phyloP scores from a whole-genome alignment of 257 asterid genomes.

The Solanum peruvianum region DNA sequence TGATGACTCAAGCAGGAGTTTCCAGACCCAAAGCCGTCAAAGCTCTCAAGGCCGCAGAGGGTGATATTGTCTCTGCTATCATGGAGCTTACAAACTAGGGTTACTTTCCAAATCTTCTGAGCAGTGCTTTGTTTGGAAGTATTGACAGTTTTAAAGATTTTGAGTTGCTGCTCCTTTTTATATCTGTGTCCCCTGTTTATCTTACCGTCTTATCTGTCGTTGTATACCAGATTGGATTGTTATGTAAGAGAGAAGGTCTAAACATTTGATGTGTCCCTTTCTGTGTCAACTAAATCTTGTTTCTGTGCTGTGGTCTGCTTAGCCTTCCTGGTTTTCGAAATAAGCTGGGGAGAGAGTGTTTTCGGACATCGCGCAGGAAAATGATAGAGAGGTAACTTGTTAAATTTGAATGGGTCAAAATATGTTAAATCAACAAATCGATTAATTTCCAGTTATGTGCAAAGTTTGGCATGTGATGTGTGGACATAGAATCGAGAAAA shows the following conservation, averaged over 20 bases:
- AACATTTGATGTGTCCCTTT: background rate
- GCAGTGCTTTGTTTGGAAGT: background rate
- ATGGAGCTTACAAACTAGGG: constrained; percentile 53
- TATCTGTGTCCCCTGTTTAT: background rate
- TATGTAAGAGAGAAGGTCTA: background rate
- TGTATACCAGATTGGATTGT: background rate
- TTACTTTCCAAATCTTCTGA: background rate
- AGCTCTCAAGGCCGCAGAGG: constrained; percentile 41
- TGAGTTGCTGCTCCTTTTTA: background rate
- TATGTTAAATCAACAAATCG: background rate
- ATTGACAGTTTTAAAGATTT: background rate
- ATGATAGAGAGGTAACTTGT: background rate
- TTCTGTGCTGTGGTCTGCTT: background rate
- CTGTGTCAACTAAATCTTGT: background rate
- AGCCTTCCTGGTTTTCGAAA: background rate
- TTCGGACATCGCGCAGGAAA: background rate
- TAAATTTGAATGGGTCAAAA: background rate
- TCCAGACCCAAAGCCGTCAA: constrained; percentile 32
- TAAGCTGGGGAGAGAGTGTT: background rate
- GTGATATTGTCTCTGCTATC: constrained; percentile 56
- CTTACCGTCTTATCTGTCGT: background rate
- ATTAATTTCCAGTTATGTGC: background rate
- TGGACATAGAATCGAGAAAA: background rate
- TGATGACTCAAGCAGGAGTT: constrained; percentile 50
- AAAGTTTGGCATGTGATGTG: background rate